A percentile compares a stretch with the other conserved stretches of the same genome.
Conservation (phyloP, 352 stramenopile species). For the Blastocystis sp. region DNA sequence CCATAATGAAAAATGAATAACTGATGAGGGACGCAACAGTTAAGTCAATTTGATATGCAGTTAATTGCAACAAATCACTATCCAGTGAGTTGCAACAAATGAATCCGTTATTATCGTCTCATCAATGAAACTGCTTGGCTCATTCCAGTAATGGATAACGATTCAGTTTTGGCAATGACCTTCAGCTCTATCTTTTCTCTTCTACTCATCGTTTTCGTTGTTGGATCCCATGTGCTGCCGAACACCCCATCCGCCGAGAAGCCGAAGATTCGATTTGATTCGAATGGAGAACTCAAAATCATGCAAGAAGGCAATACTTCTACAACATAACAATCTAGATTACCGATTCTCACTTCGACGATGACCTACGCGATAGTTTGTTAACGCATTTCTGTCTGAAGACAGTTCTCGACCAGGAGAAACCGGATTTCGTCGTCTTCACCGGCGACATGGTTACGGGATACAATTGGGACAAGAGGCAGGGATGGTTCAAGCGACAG, state of each 20-base stretch:
- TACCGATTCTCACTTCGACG: slow-evolving; percentile 60
- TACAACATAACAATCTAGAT: neutral
- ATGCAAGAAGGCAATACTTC: slow-evolving; percentile 16
- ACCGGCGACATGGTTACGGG: slow-evolving; percentile 67
- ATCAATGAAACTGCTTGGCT: neutral
- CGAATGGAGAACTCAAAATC: slow-evolving; percentile 37
- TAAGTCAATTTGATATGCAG: too few relatives aligned
- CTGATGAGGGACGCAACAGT: too few relatives aligned
- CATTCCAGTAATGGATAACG: neutral
- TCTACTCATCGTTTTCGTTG: neutral
- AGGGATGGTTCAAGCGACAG: slow-evolving; percentile 49
- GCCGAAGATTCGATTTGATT: slow-evolving; percentile 46
- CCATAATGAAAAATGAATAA: too few relatives aligned
- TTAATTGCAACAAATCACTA: too few relatives aligned
- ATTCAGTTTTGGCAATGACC: too few relatives aligned
- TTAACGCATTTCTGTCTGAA: slow-evolving; percentile 43
- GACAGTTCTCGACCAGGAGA: slow-evolving; percentile 30
- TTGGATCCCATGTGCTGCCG: neutral
- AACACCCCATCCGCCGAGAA: neutral
- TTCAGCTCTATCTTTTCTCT: neutral
- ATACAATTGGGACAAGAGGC: slow-evolving; percentile 64
- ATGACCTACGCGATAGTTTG: slow-evolving; percentile 44
- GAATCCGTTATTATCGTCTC: too few relatives aligned
- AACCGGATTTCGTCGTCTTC: slow-evolving; percentile 67
- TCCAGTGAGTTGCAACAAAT: too few relatives aligned